Base-by-base conservation (phyloP, 2,329 filamentous ascomycete species). In the Gaeumannomyces tritici region DNA sequence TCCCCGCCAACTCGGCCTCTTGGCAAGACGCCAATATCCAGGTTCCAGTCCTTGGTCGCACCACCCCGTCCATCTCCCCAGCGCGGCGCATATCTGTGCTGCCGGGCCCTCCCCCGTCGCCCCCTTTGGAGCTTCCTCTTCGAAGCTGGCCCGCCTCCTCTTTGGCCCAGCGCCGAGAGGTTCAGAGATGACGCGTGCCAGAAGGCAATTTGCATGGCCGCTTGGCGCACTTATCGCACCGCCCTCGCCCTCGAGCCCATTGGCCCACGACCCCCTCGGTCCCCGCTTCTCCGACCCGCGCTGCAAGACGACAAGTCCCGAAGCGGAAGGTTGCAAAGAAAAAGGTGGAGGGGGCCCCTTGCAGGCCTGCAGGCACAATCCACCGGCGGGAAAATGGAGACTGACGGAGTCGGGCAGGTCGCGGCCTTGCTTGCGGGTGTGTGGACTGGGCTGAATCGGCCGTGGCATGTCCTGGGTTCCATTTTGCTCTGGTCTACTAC, bases 301-400 rank as follows among this genome's bases (percentile, higher is more conserved):
- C 42, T 31, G 26, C 33, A 35, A 35, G 33, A 35, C 59, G 29
- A 42, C 42, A 60, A 26, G n/a, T 28, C 60, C 33, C 60, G 54
- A 61, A 57, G 42, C 51, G 60, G 60, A 61, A 61, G 60, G 60
- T 61, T 56, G 60, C 12, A 8, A 56, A 15, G 55, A 24, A 21
- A 21, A 13, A 6, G 42, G 42, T n/a, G 42, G 42, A 47, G 42
- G 42, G 42, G n/a, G 42, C 9, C 42, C 42, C 42, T 47, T 47
- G 42, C 42, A 47, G 42, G 42, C 18, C 42, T n/a, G 21, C 42
- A n/a, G 42, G 21, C 18, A 21, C 42, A n/a, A 47, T n/a, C 15
- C 42, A 47, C 42, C 7, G 18, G 42, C 18, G 42, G 13, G 31
- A 12, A 33, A 35, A 13, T n/a, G n/a, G n/a, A n/a, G n/a, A n/a